These are phyloP conservation scores for Allomyces javanicus DNA, from an alignment of 192 early-diverging fungal species.

Conservation along the genomic window DNA sequence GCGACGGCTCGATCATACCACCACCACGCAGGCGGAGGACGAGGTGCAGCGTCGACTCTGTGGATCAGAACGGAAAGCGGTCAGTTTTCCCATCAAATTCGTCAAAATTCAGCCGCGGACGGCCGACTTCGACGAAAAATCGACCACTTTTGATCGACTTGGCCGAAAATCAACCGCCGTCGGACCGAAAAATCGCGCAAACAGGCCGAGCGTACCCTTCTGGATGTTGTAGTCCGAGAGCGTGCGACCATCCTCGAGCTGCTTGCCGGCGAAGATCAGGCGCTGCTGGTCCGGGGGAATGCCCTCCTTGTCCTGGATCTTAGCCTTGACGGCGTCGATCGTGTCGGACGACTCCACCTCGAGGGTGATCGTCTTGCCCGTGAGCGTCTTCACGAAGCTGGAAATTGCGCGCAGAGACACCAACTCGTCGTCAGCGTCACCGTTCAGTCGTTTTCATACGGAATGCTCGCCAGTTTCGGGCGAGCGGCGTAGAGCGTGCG, in stretches of 20 bases:
- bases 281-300: slow-evolving; percentile 99
- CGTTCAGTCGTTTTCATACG: too few relatives aligned
- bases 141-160: background rate
- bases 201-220: slow-evolving; percentile 36
- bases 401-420: too few relatives aligned
- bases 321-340: slow-evolving; percentile 80
- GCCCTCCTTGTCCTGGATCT: slow-evolving; percentile 97
- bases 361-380: slow-evolving; percentile 67
- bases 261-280: slow-evolving; percentile 99
- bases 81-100: background rate
- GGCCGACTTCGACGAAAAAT: background rate
- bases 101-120: background rate
- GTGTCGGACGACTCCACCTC: slow-evolving; percentile 85
- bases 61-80: background rate
- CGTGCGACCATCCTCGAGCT: slow-evolving; percentile 96
- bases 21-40: slow-evolving; percentile 91
- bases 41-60: slow-evolving; percentile 85
- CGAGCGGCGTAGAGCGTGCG: too few relatives aligned
- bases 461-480: too few relatives aligned
- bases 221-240: slow-evolving; percentile 99
- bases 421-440: too few relatives aligned
- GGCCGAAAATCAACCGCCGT: background rate
- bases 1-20: slow-evolving; percentile 93
- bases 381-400: slow-evolving; percentile 62
- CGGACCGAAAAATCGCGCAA: background rate